These are phyloP conservation scores for Lyophyllum decastes DNA, from an alignment of 768 basidiomycete species.

Conservation along the genomic window DNA sequence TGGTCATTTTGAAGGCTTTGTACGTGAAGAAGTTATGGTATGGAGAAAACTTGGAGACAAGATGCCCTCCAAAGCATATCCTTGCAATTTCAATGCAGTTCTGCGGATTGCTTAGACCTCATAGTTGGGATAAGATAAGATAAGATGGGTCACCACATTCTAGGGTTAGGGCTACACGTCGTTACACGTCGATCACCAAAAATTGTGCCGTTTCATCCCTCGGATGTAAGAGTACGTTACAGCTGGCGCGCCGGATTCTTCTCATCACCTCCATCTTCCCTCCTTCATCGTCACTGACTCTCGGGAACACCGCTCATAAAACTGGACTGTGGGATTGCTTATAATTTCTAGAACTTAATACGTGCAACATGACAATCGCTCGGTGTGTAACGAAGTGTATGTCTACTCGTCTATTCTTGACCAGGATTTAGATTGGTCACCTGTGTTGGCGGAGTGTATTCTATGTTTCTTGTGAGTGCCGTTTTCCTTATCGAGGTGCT, in stretches of 20 bases:
- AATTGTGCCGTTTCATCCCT: neutral
- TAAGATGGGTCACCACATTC: conserved; percentile 13
- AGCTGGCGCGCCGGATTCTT: neutral
- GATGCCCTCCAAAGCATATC: no score
- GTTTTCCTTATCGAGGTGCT: neutral
- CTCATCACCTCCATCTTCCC: neutral
- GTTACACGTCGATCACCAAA: conserved; percentile 19
- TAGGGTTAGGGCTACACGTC: conserved; percentile 32
- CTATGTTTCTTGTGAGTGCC: conserved; percentile 80
- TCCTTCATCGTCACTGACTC: neutral
- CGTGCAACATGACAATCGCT: conserved; percentile 22
- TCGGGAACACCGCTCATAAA: neutral
- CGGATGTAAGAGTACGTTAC: neutral
- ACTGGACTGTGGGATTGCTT: neutral
- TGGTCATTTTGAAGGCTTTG: no score
- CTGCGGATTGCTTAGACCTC: no score
- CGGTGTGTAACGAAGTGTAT: conserved; percentile 13
- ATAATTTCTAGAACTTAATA: conserved; percentile 1
- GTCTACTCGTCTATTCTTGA: neutral
- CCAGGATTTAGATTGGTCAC: conserved; percentile 54
- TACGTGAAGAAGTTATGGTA: no score
- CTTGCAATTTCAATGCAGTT: no score
- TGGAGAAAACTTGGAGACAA: no score
- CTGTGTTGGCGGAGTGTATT: conserved; percentile 88
- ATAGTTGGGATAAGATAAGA: no score